Conservation (phyloP, 2,329 filamentous ascomycete genomes). For the Colletotrichum tabaci region DNA sequence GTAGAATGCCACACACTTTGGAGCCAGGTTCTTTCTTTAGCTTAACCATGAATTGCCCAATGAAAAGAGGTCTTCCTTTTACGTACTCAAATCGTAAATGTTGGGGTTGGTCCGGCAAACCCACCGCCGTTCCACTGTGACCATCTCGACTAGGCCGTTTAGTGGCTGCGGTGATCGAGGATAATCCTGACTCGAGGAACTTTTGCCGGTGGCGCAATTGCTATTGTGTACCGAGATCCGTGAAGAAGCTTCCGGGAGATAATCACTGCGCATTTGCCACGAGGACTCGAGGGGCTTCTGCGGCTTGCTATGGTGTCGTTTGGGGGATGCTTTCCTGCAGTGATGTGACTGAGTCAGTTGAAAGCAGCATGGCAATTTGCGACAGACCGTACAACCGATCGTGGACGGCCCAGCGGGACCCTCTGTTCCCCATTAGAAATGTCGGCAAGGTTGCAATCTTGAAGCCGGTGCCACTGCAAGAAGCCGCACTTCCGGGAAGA, state of each 20-base stretch:
- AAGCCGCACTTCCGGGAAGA: constrained; percentile 23
- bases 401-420: constrained; percentile 1
- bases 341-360: neutral
- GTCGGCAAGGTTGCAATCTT: neutral
- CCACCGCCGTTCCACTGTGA: constrained; percentile 1
- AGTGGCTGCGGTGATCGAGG: constrained; percentile 6
- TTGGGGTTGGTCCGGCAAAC: neutral
- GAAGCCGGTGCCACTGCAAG: neutral
- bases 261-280: neutral
- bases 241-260: neutral
- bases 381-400: neutral
- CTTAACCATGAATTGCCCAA: neutral
- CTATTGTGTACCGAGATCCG: constrained; percentile 3
- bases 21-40: neutral
- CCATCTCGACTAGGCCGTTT: neutral
- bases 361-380: neutral
- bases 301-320: neutral
- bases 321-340: neutral
- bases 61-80: neutral
- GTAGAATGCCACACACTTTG: neutral
- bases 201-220: constrained; percentile 39
- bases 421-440: neutral
- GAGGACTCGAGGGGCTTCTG: neutral
- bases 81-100: neutral
- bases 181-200: constrained; percentile 22